Evolutionary conservation across 2,329 filamentous ascomycete genomes (phyloP), one percentile per base, ranked within the genome.

Genomic region (Trichoderma oligosporum): DNA sequence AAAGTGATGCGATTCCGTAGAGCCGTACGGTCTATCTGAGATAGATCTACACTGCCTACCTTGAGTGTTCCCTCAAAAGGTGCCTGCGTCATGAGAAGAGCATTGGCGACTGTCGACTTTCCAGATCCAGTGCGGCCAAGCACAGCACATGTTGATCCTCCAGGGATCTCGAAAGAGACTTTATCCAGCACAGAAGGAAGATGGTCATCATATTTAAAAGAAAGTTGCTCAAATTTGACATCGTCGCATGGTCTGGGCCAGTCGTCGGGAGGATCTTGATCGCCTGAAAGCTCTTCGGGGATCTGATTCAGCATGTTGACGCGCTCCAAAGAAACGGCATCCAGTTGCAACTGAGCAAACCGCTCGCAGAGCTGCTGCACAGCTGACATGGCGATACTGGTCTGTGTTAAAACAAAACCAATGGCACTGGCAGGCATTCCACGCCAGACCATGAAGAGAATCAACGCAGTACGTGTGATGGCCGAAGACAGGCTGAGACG

Each of bases 281-380:
- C 78, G 1, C 90, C 91, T 0, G 75, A 78, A 0, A 83, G 76
- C 68, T 96, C 91, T 67, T 89, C 83, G 14, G 92, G 88, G 0
- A 96, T 80, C 58, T 89, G 82, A 1, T 94, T 78, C 0, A 96
- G 79, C 70, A 94, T 89, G 8, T 94, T 84, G 0, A 96, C 86
- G 38, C 91, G 83, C 72, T 96, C 91, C 0, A 96, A 89, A 0
- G 88, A 92, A 0, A 96, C 91, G 63, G 96, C 96, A 67, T 96
- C 88, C 82, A 96, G 91, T 68, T 96, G 91, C 1, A 96, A 78
- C 66, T 89, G 84, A 2, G 91, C 91, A 65, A 96, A 96, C 58
- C 84, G 82, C 60, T 84, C 84, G 71, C 91, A 96, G 0, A 96
- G 80, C 1, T 77, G 75, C 45, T 74, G 72, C 1, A 74, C 71